Base-by-base conservation (phyloP, 2,329 filamentous ascomycete genomes). In the Pyrenophora seminiperda region DNA sequence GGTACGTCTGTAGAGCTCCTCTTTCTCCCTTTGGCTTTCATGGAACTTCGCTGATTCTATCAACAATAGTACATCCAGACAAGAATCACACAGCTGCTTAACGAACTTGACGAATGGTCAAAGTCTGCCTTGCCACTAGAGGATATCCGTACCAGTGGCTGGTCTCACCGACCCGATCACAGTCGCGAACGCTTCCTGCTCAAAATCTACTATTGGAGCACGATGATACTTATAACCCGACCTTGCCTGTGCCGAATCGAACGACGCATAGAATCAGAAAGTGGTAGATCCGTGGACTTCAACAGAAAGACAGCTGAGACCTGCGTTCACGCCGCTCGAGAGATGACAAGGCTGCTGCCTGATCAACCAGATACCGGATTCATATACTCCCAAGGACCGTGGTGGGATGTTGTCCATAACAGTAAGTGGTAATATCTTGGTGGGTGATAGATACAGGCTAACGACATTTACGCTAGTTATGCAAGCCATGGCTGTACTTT, bases 341-440 rank as follows among this genome's bases (percentile, higher is more conserved):
- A 53, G 5, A 54, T 76, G 49, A 37, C 68, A 2, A 58, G 59
- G 3, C 31, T 76, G 7, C 61, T 76, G 5, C 74, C 73, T 4
- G 58, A 66, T 6, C 13, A 59, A 19, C 56, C 65, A 3, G 61
- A 68, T 38, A 41, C 62, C 1, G 36, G 66, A 0, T 63, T 61
- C 7, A 48, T 67, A 2, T 74, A 74, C 44, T 38, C 52, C 14
- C 61, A 58, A 6, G 65, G 59, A 4, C 74, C 75, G 4, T 77
- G 74, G 75, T 76, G 73, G 73, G 71, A 63, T n/a, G 42, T 73
- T 1, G 51, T 75, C 11, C 73, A 76, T 44, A 64, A 69, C 10
- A 54, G 63, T 66, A 48, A 51, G 60, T 56, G 7, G 22, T 9
- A 27, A 27, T 27, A 11, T 27, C 24, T 11, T 3, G 5, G 9